Percentiles rank a stretch among this genome's conserved stretches.
phyloP scores from a whole-genome alignment of 352 stramenopile species.

The Phytopythium litorale region DNA sequence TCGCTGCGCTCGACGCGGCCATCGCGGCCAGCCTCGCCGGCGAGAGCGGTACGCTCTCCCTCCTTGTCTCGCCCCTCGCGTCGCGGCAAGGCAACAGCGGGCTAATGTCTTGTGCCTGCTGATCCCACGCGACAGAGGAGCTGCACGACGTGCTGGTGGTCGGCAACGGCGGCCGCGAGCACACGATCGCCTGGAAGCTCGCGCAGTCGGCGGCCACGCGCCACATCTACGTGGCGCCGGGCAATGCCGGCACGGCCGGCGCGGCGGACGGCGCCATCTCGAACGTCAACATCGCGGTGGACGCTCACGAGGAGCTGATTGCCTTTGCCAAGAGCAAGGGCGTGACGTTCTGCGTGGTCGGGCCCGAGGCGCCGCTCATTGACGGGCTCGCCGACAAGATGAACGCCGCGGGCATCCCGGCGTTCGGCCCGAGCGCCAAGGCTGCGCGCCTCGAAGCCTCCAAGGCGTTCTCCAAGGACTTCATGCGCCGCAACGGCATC shows the following conservation, averaged over 20 bases:
- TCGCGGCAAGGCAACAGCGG: background rate
- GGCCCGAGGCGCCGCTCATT: constrained; percentile 96
- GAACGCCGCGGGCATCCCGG: constrained; percentile 87
- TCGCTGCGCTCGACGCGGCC: constrained; percentile 64
- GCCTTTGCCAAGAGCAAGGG: constrained; percentile 84
- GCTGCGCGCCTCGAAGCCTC: constrained; percentile 97
- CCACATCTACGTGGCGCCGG: constrained; percentile 88
- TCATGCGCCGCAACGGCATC: constrained; percentile 97
- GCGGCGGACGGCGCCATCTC: constrained; percentile 40
- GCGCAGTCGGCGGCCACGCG: constrained; percentile 70
- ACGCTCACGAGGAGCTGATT: constrained; percentile 65
- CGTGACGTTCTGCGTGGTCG: constrained; percentile 96
- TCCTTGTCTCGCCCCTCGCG: no score
- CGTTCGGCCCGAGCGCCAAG: constrained; percentile 95
- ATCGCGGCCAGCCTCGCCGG: constrained; percentile 50
- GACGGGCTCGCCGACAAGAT: constrained; percentile 95
- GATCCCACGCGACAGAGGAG: constrained; percentile 14
- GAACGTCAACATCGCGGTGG: constrained; percentile 71
- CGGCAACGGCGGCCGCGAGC: constrained; percentile 90
- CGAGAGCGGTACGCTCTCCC: constrained; percentile 26
- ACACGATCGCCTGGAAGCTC: constrained; percentile 94
- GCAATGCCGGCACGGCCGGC: constrained; percentile 86
- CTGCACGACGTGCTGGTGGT: constrained; percentile 91
- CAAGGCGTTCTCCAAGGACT: constrained; percentile 99
- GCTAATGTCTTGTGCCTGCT: constrained; percentile 2